Evolutionary conservation across 345 rosid species (phyloP), one percentile per base, ranked within the genome.

Genomic region (Eucalyptus cladocalyx): DNA sequence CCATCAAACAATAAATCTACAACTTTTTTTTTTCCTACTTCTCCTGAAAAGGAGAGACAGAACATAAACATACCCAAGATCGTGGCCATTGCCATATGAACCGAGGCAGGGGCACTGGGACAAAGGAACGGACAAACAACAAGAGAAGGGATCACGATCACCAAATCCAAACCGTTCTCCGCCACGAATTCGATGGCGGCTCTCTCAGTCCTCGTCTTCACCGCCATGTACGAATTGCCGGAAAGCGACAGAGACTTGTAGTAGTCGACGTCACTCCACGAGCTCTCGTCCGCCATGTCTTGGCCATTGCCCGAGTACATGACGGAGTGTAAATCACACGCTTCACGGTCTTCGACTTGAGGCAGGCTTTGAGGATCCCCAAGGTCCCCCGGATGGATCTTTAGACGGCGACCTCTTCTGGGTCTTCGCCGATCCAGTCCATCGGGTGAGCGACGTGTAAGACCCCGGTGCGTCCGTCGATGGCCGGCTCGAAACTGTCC

Each of bases 361-460:
- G 86, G 60, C 93, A 90, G 15, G 93, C 86, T 88, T 87, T 90
- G 91, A 93, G 87, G 48, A 92, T 90, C 56, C 88, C 72, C 32
- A 92, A 45, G 12, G 91, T 87, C 58, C 93, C 94, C 43, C 88
- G 81, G 19, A 92, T 87, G 13, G 93, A 89, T 11, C 93, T 91
- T 50, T 89, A 89, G 34, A 89, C 87, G 37, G 88, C 87, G 24
- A 89, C 93, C 81, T 88, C 94, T 90, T 92, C 94, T 5, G 90
- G 92, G 43, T 93, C 93, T 28, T 87, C 54, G 87, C 90, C 86
- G 14, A 86, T 89, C 50, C 92, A 88, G 60, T 93, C 92, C 91
- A 91, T 87, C 8, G 94, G 95, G 1, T 88, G 91, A 40, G 95
- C 94, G 4, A 92, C 93, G 32, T 91, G 92, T 81, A 92, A 91